A percentile compares a stretch with the other conserved stretches of the same genome.
Evolutionary conservation across 352 stramenopile species (phyloP).

Genomic region (Plasmopara muralis): DNA sequence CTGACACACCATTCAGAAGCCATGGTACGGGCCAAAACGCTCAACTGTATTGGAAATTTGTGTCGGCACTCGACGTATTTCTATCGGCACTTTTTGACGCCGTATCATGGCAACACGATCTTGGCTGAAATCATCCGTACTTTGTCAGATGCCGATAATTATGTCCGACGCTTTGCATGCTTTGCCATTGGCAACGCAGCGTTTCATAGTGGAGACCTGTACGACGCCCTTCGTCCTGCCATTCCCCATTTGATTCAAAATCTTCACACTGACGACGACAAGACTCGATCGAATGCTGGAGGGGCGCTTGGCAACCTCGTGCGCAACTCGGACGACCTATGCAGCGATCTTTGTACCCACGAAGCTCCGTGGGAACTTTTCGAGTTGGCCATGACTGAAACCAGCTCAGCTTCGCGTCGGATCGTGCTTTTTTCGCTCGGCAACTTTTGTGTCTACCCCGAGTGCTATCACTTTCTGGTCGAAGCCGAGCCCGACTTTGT

Average conservation of each 20-base stretch:
- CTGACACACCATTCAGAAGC: conserved; percentile 58
- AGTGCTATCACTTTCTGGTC: conserved; percentile 56
- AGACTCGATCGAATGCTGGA: conserved; percentile 89
- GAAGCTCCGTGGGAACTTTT: conserved; percentile 70
- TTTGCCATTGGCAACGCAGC: conserved; percentile 93
- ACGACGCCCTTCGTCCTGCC: conserved; percentile 48
- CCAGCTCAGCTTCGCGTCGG: conserved; percentile 48
- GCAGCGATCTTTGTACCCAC: conserved; percentile 47
- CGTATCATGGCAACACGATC: conserved; percentile 27
- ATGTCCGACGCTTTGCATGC: conserved; percentile 88
- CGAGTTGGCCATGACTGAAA: conserved; percentile 53
- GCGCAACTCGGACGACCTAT: conserved; percentile 81
- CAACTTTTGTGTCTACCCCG: conserved; percentile 80
- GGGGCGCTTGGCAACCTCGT: conserved; percentile 90
- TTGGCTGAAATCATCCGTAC: conserved; percentile 53
- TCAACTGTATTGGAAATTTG: conserved; percentile 91
- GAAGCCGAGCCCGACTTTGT: conserved; percentile 35
- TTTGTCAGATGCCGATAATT: conserved; percentile 62
- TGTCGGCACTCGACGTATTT: conserved; percentile 88
- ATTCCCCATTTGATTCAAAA: conserved; percentile 71
- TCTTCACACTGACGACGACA: conserved; percentile 73
- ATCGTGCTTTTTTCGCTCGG: conserved; percentile 90
- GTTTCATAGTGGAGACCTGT: conserved; percentile 84
- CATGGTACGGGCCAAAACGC: conserved; percentile 79
- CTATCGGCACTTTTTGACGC: conserved; percentile 57